These are phyloP conservation scores for Suhomyces wounanorum DNA, from an alignment of 1,139 yeast genomes.

Conservation along the genomic window DNA sequence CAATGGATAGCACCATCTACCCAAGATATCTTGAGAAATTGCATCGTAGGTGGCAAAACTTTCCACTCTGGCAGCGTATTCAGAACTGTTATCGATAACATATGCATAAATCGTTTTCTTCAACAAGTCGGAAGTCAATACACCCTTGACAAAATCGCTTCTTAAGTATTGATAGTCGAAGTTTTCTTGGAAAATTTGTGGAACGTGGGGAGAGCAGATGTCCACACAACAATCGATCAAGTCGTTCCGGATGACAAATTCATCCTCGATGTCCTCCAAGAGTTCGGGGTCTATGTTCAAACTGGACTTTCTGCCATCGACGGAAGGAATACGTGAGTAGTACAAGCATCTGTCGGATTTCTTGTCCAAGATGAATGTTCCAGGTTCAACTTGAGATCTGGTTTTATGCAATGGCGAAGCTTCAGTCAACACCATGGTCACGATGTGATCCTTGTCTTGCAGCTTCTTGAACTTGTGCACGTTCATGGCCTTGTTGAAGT, in stretches of 20 bases:
- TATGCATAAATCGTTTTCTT: conserved; percentile 91
- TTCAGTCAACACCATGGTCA: conserved; percentile 88
- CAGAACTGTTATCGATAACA: conserved; percentile 60
- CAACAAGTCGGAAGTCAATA: conserved; percentile 83
- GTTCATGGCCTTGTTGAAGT: conserved; percentile 69
- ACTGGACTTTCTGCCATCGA: conserved; percentile 53
- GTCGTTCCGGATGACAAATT: conserved; percentile 81
- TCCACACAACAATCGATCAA: conserved; percentile 95
- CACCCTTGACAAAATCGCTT: conserved; percentile 87
- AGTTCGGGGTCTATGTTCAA: conserved; percentile 83
- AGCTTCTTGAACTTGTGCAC: conserved; percentile 72
- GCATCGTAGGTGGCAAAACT: conserved; percentile 93
- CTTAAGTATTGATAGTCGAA: conserved; percentile 90
- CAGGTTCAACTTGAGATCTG: conserved; percentile 76
- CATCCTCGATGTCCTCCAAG: conserved; percentile 70
- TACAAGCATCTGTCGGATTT: conserved; percentile 74
- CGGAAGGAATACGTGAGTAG: conserved; percentile 73
- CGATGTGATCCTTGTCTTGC: conserved; percentile 83
- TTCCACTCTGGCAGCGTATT: conserved; percentile 91
- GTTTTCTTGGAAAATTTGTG: conserved; percentile 93
- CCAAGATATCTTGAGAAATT: conserved; percentile 84
- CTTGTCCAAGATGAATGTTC: conserved; percentile 79
- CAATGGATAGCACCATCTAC: conserved; percentile 91
- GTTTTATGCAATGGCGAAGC: conserved; percentile 88
- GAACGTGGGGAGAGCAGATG: conserved; percentile 92